Percentiles rank a stretch among this genome's conserved stretches.
These are phyloP conservation scores for Neonectria sp. DNA, from an alignment of 2,329 filamentous ascomycete genomes.

Conservation along the genomic window DNA sequence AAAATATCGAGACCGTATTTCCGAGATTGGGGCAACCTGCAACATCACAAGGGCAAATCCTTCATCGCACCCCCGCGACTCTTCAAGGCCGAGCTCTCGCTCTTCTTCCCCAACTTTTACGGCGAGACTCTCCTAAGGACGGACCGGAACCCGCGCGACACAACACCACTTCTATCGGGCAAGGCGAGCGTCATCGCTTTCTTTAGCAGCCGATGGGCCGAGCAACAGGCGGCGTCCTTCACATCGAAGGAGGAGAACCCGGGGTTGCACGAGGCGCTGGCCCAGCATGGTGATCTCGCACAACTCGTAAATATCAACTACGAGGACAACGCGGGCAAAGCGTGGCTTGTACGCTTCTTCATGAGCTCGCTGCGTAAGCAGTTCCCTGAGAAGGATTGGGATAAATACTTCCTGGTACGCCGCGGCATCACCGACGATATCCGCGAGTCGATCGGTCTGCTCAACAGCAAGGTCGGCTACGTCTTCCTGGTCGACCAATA, in stretches of 20 bases:
- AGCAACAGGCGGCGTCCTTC: constrained; percentile 84
- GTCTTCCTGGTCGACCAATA: constrained; percentile 90
- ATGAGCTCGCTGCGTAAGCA: constrained; percentile 66
- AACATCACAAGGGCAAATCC: constrained; percentile 88
- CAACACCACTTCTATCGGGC: constrained; percentile 81
- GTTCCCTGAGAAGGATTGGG: constrained; percentile 68
- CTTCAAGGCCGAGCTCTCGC: constrained; percentile 84
- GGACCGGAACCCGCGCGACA: constrained; percentile 70
- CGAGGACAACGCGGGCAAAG: constrained; percentile 83
- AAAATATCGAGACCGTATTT: constrained; percentile 92
- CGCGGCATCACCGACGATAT: constrained; percentile 73
- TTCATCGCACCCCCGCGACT: constrained; percentile 89
- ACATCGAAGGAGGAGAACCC: constrained; percentile 76
- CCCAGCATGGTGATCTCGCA: constrained; percentile 65
- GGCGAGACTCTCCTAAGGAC: constrained; percentile 81
- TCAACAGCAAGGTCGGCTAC: constrained; percentile 95
- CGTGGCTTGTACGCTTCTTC: constrained; percentile 71
- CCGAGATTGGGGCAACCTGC: constrained; percentile 92
- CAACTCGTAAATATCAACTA: constrained; percentile 92
- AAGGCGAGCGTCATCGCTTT: constrained; percentile 85
- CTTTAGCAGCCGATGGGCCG: constrained; percentile 89
- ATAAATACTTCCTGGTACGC: constrained; percentile 73
- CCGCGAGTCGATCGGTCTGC: constrained; percentile 75
- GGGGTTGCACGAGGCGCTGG: constrained; percentile 75
- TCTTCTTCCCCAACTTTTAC: constrained; percentile 94